Percentiles rank a stretch among this genome's conserved stretches.
Evolutionary conservation across 2,329 filamentous ascomycete genomes (phyloP).

Genomic region (Alternaria incomplexa): DNA sequence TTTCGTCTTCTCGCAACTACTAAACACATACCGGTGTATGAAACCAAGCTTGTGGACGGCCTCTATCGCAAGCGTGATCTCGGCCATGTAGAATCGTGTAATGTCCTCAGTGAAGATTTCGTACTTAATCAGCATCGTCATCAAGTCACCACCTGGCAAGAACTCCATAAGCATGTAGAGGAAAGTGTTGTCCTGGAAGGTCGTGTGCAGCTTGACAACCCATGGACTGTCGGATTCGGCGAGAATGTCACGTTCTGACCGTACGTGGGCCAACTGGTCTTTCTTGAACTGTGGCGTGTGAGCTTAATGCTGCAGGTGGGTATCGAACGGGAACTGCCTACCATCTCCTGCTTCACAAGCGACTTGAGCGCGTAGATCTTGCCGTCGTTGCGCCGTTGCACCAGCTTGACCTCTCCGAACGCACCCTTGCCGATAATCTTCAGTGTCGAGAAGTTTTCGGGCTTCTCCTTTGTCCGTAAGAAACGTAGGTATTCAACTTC

Average conservation of each 20-base stretch:
- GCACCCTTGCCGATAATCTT: conserved; percentile 99
- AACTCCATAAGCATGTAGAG: conserved; percentile 99
- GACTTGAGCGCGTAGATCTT: conserved; percentile 99
- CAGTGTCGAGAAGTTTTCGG: conserved; percentile 92
- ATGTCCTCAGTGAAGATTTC: conserved; percentile 99
- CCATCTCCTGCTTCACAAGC: conserved; percentile 97
- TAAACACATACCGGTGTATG: conserved; percentile 81
- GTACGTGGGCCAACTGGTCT: conserved; percentile 95
- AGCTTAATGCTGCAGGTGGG: conserved; percentile 10
- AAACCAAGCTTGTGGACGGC: conserved; percentile 98
- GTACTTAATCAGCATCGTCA: conserved; percentile 99
- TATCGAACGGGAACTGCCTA: conserved; percentile 25
- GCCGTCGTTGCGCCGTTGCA: conserved; percentile 93
- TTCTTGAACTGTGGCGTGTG: conserved; percentile 75
- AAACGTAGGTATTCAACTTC: conserved; percentile 94
- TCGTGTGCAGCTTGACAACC: conserved; percentile 98
- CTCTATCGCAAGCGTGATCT: conserved; percentile 97
- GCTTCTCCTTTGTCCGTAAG: conserved; percentile 88
- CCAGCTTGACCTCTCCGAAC: conserved; percentile 96
- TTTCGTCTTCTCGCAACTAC: background rate
- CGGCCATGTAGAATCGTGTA: conserved; percentile 98
- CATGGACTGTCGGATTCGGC: conserved; percentile 99
- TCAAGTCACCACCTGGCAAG: conserved; percentile 94
- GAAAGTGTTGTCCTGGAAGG: conserved; percentile 95
- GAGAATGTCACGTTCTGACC: conserved; percentile 95